These are phyloP conservation scores for Colletotrichum lupini DNA, from an alignment of 2,329 filamentous ascomycete species.

Conservation along the genomic window DNA sequence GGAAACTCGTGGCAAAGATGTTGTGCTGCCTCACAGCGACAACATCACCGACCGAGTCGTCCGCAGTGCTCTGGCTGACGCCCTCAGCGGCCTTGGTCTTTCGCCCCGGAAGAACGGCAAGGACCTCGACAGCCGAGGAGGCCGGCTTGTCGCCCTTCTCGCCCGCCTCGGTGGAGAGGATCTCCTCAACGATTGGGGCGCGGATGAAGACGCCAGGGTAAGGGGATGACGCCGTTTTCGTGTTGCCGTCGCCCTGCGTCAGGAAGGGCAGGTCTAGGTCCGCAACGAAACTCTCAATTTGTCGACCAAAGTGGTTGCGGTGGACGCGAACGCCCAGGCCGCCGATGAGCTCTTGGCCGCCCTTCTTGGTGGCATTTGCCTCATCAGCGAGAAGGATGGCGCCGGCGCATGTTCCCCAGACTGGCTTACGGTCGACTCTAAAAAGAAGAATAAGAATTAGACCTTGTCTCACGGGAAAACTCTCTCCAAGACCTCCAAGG, in stretches of 20 bases:
- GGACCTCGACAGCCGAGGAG: conserved; percentile 56
- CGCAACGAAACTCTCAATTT: conserved; percentile 90
- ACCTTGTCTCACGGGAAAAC: not conserved
- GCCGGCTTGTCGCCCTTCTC: conserved; percentile 29
- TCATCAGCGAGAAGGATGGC: conserved; percentile 90
- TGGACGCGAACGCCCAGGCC: conserved; percentile 91
- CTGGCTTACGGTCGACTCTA: conserved; percentile 80
- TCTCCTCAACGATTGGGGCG: conserved; percentile 89
- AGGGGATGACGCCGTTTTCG: conserved; percentile 44
- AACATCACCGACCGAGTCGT: conserved; percentile 74
- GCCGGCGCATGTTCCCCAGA: conserved; percentile 96
- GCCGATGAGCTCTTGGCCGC: conserved; percentile 92
- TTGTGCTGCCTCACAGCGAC: conserved; percentile 92
- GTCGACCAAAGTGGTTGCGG: conserved; percentile 93
- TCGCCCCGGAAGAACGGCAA: conserved; percentile 61
- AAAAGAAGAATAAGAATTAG: not conserved
- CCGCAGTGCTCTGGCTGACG: conserved; percentile 49
- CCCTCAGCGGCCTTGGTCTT: conserved; percentile 48
- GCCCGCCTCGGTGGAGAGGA: conserved; percentile 62
- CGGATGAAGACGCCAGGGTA: conserved; percentile 94
- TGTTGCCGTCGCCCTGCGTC: conserved; percentile 41
- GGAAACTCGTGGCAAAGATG: conserved; percentile 94
- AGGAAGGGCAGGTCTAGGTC: conserved; percentile 80
- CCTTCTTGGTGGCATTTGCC: conserved; percentile 88
- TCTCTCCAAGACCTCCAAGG: not conserved